Percentiles rank a stretch among this genome's conserved stretches.
These are phyloP conservation scores for Solanum appendiculatum DNA, from an alignment of 257 asterid genomes.

Conservation along the genomic window DNA sequence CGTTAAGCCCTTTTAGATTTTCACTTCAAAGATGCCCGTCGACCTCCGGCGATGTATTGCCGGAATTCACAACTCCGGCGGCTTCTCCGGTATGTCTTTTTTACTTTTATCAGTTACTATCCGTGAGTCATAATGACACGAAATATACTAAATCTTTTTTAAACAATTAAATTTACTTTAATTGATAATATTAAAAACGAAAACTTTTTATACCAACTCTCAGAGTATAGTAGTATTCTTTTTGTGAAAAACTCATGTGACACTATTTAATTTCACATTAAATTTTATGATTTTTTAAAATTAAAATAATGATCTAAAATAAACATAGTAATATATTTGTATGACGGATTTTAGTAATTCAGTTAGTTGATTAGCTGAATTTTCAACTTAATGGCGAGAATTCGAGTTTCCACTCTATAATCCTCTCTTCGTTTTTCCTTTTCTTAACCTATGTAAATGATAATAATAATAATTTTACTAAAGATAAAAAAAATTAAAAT, in stretches of 20 bases:
- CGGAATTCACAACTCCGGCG: constrained; percentile 60
- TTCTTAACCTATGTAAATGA: background rate
- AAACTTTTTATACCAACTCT: background rate
- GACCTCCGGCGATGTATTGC: constrained; percentile 27
- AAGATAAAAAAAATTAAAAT: too few species aligned
- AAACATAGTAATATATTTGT: background rate
- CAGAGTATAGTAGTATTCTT: background rate
- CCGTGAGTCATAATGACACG: background rate
- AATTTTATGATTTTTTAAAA: background rate
- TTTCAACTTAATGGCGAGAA: background rate
- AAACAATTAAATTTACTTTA: background rate
- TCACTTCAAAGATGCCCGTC: constrained; percentile 30
- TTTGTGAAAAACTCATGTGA: background rate
- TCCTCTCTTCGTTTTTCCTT: too few species aligned
- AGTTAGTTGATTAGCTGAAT: background rate
- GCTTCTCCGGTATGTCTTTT: constrained; percentile 39
- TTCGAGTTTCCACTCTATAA: too few species aligned
- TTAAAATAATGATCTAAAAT: background rate
- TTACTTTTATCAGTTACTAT: background rate
- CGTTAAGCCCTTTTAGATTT: constrained; percentile 36
- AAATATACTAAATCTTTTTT: background rate
- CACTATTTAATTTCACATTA: too few species aligned
- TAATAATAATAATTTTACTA: too few species aligned
- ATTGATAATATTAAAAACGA: background rate
- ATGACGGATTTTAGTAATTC: background rate